Base-by-base conservation (phyloP, 768 basidiomycete species). In the Trametes cubensis region DNA sequence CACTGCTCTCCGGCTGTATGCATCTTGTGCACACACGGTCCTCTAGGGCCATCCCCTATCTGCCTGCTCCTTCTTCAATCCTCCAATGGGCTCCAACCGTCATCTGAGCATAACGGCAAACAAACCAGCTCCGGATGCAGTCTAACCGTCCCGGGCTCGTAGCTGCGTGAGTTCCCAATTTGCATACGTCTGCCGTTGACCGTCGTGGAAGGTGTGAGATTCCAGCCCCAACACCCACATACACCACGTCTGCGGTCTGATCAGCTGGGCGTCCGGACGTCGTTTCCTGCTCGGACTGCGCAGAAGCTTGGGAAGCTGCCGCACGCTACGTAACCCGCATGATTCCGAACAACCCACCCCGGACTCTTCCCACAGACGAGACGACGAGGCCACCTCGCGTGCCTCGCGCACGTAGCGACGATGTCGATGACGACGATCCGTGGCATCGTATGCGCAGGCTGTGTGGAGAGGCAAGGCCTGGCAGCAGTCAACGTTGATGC, bases 271-370 rank as follows among this genome's bases (percentile, higher is more conserved):
- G 48, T 26, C 25, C 25, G 17, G 21, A 25, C 7, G n/a, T 10
- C 26, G 44, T 56, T 51, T 38, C 34, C 45, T 26, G 23, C 46
- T 51, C 39, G 26, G 8, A 28, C 58, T 59, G 58, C 58, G 58
- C 58, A 59, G 58, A 59, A 59, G 58, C n/a, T 34, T 21, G 58
- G 44, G 58, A 59, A 59, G 49, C 41, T 18, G 6, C n/a, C 34
- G 10, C n/a, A 6, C 49, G 15, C 23, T 21, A 51, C 58, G 58
- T 59, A 51, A 51, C n/a, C 28, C 17, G 39, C n/a, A 41, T 50
- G 21, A 50, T 42, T 26, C 4, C 20, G 15, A 13, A 20, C 26
- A 26, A 3, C 13, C 7, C 39, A 28, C 45, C 45, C 21, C 45
- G 45, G 45, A 14, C 45, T 46, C 34, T 34, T 34, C 45, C 20